Conservation (phyloP, 2,329 filamentous ascomycete genomes). For the Fonsecaea pedrosoi region DNA sequence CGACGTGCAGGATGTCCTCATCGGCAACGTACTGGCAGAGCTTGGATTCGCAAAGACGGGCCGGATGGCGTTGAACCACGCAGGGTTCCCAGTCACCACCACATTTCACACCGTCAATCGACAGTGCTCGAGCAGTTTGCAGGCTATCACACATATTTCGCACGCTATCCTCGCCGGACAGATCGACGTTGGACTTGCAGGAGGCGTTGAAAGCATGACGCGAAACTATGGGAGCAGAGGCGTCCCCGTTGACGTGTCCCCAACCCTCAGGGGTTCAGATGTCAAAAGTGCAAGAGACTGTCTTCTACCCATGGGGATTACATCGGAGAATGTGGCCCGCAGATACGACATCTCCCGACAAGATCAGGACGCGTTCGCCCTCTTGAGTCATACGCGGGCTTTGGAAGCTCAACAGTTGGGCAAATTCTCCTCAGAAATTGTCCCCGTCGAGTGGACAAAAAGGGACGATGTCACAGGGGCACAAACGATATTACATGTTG, state of each 20-base stretch:
- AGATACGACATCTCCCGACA: slow-evolving; percentile 85
- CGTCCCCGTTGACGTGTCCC: not conserved
- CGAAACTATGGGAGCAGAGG: slow-evolving; percentile 44
- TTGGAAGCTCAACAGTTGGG: slow-evolving; percentile 88
- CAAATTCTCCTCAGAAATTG: slow-evolving; percentile 91
- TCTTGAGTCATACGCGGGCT: slow-evolving; percentile 83
- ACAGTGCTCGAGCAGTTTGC: slow-evolving; percentile 95
- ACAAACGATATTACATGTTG: not conserved
- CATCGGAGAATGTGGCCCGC: slow-evolving; percentile 88
- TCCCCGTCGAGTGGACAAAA: slow-evolving; percentile 55
- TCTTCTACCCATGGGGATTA: slow-evolving; percentile 96
- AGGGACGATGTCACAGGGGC: not conserved
- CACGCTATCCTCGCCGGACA: slow-evolving; percentile 78
- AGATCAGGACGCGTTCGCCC: slow-evolving; percentile 81
- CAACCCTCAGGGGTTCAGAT: not conserved
- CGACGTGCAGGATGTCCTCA: slow-evolving; percentile 1
- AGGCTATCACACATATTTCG: slow-evolving; percentile 91
- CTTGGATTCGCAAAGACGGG: slow-evolving; percentile 6
- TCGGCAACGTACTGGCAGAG: slow-evolving; percentile 1
- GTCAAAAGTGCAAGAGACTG: slow-evolving; percentile 71
- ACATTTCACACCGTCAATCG: slow-evolving; percentile 83
- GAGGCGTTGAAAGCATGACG: slow-evolving; percentile 86
- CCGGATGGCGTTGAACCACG: slow-evolving; percentile 1
- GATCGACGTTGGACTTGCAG: slow-evolving; percentile 84
- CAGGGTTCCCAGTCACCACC: slow-evolving; percentile 60